Base-by-base conservation (phyloP, 1,139 yeast species). In the Yamadazyma dendronema region DNA sequence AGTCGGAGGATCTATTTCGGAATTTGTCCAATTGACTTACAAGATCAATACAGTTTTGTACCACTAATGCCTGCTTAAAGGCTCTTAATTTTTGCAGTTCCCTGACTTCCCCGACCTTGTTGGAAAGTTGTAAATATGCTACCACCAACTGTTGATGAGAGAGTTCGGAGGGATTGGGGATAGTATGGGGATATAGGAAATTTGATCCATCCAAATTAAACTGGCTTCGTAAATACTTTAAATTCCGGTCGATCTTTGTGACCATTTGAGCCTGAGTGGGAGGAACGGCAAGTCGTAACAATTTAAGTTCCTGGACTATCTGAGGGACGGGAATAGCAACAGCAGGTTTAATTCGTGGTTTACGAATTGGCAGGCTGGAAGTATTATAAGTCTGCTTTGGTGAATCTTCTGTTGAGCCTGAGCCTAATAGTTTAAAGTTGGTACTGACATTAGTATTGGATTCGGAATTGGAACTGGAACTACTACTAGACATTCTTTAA, bases 31-130 rank as follows among this genome's bases (percentile, higher is more conserved):
- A 11, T 27, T 8, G 5, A 6, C 4, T 17, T 4, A 12, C 30
- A 17, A 35, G 21, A 12, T 26, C 32, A n/a, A 35, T n/a, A 17
- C 37, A 30, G 28, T 26, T 26, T 11, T 14, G 29, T 7, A 26
- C 17, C 11, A 26, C 6, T 14, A 26, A 26, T 6, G 29, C 5
- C 6, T 14, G 29, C 11, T 26, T 26, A 8, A 26, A 26, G 17
- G 29, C 16, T 4, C 6, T 13, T 8, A 26, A 7, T 26, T 14
- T 26, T 14, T 26, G 17, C 17, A 13, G 16, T 17, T 14, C 17
- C 14, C 11, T 13, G 6, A 26, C 6, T 7, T 8, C 9, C 9
- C 17, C 23, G 7, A 28, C 13, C 11, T 28, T 9, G 13, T 28
- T 28, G 4, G 17, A 5, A 10, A 28, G 6, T 14, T 27, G 10